Evolutionary conservation across 306 rosid genomes (phyloP).

Genomic region (Citrullus colocynthis): DNA sequence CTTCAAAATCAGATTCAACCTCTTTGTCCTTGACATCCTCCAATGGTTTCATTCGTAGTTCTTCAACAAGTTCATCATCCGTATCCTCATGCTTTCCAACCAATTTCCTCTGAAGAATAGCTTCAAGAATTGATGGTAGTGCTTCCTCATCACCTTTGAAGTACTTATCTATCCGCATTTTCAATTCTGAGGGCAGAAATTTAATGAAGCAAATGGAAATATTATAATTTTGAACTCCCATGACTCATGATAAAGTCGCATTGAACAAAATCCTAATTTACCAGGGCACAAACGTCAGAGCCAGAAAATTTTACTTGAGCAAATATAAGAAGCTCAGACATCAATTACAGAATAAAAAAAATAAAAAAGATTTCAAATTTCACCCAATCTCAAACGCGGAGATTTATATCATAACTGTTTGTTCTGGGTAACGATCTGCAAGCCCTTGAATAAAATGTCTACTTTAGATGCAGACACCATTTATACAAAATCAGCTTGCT

Average conservation of each 20-base stretch:
- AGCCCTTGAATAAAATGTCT: not conserved
- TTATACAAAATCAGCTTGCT: not conserved
- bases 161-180: slow-evolving; percentile 42
- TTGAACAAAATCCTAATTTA: not conserved
- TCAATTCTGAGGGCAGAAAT: slow-evolving; percentile 36
- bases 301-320: not conserved
- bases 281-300: not conserved
- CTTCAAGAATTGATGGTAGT: slow-evolving; percentile 52
- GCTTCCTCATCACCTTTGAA: slow-evolving; percentile 56
- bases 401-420: not conserved
- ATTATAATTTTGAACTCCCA: not conserved
- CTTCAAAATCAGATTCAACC: slow-evolving; percentile 59
- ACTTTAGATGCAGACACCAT: not conserved
- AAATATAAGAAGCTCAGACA: not conserved
- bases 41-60: slow-evolving; percentile 31
- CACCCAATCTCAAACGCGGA: not conserved
- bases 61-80: slow-evolving; percentile 58
- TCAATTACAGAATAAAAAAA: not conserved
- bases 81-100: slow-evolving; percentile 62
- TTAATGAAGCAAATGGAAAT: not conserved
- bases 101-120: slow-evolving; percentile 53
- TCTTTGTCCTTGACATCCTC: slow-evolving; percentile 31
- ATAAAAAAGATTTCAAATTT: not conserved
- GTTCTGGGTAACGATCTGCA: not conserved
- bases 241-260: not conserved